Percentiles rank a stretch among this genome's conserved stretches.
phyloP scores from a whole-genome alignment of 1,284 basidiomycete species.

The Malassezia equina region DNA sequence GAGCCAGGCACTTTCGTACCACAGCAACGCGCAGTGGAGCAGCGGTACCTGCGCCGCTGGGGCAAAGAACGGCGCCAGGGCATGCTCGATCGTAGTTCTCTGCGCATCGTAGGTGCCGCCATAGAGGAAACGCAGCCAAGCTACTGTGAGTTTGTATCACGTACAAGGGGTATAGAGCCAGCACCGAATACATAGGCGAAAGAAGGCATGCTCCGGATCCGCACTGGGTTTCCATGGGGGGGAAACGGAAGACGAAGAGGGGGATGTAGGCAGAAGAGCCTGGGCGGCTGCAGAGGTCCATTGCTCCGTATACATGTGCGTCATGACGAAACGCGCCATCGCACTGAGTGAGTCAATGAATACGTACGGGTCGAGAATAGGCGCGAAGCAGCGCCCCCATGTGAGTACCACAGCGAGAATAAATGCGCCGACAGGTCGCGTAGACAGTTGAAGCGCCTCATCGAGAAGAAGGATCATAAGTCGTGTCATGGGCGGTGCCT shows the following conservation, averaged over 20 bases:
- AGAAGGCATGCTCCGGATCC: not conserved
- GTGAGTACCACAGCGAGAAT: not conserved
- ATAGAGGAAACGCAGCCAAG: not conserved
- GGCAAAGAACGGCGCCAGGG: slow-evolving; percentile 1
- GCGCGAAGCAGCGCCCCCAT: not conserved
- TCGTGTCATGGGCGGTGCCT: not conserved
- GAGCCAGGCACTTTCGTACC: not conserved
- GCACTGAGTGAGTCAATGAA: not conserved
- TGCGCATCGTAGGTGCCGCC: not conserved
- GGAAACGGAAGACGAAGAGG: not conserved
- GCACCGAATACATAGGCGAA: not conserved
- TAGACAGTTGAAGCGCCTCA: not conserved
- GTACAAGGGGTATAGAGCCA: not conserved
- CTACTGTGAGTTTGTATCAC: not conserved
- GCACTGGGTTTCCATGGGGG: not conserved
- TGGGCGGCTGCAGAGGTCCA: not conserved
- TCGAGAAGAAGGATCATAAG: not conserved
- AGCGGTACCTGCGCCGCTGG: not conserved
- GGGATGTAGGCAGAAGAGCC: not conserved
- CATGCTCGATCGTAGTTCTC: not conserved
- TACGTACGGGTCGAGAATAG: not conserved
- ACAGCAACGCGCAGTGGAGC: not conserved
- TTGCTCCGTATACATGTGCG: not conserved
- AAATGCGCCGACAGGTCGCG: not conserved
- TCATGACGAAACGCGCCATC: not conserved